Base-by-base conservation (phyloP, 75 land plant species). In the Cunninghamia lanceolata region DNA sequence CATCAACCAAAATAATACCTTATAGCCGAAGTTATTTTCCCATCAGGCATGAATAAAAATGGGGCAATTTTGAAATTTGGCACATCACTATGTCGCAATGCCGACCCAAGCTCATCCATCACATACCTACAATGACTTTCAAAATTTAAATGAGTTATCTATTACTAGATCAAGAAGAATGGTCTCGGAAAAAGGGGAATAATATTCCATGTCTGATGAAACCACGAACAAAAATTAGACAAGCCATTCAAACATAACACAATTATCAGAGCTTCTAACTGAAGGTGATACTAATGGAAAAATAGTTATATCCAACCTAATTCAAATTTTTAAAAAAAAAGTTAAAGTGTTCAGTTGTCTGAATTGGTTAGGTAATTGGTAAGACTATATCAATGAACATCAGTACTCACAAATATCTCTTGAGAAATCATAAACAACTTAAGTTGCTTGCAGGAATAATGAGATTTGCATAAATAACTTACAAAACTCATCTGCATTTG, bases 61-160 rank as follows among this genome's bases (percentile, higher is more conserved):
- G 99, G 99, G 70, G 97, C 90, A 34, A 98, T 91, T 80, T 90
- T 89, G 84, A 96, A 96, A 86, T 96, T 98, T 77, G 99, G 95
- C 39, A 90, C 87, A 89, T 98, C 99, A 86, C 96, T 96, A 85
- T 98, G 99, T 66, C 96, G 87, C 80, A 96, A 84, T 86, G 99
- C 95, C 84, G 99, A 98, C 85, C 99, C 99, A 53, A 98, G 91
- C 82, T 98, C 99, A 88, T 98, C 99, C 99, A 98, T 96, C 68
- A 98, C 93, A 89, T 98, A 98, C 95, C 99, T 98, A 82, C 1
- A 86, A 84, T 73, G 17, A 28, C 8, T 68, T 73, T 73, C 36
- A 30, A 73, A 73, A 25, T 73, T 2, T 34, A 34, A 73, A 34
- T 73, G 16, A 73, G 68, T 21, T 25, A 25, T 63, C 28, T 63